phyloP scores from a whole-genome alignment of 73 alveolate genomes.

The Effrenium voratum region DNA sequence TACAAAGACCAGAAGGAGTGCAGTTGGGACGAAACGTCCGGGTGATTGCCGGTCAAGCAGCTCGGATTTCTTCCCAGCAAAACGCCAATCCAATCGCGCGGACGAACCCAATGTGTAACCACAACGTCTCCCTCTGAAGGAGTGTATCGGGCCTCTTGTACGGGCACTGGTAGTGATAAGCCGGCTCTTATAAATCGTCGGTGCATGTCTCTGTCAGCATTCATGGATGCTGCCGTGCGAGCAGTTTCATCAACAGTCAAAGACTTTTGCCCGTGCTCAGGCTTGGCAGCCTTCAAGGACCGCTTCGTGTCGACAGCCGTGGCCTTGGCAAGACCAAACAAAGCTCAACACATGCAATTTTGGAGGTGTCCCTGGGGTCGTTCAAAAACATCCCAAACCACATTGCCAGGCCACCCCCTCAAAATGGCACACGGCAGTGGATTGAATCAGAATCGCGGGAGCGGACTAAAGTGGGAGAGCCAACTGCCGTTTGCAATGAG shows the following conservation, averaged over 20 bases:
- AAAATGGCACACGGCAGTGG: no score
- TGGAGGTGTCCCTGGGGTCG: no score
- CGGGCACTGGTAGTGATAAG: neutral
- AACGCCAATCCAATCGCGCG: neutral
- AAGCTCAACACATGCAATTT: no score
- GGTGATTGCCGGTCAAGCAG: neutral
- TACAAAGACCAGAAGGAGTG: neutral
- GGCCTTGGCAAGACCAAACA: conserved; percentile 15
- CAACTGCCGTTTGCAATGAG: no score
- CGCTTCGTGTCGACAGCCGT: conserved; percentile 24
- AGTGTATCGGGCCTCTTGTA: neutral
- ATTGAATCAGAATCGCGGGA: no score
- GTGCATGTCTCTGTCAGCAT: conserved; percentile 25
- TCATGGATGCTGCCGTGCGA: no score
- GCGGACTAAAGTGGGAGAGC: no score
- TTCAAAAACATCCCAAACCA: no score
- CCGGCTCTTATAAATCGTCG: neutral
- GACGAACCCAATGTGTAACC: neutral
- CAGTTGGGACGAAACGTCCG: neutral
- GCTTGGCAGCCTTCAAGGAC: neutral
- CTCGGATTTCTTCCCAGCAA: neutral
- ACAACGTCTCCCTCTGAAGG: neutral
- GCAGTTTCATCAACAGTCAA: neutral
- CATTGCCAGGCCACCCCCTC: no score
- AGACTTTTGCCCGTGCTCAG: neutral